A percentile compares a stretch with the other conserved stretches of the same genome.
These are phyloP conservation scores for Fraxinus latifolia DNA, from an alignment of 305 asterid species.

Conservation along the genomic window DNA sequence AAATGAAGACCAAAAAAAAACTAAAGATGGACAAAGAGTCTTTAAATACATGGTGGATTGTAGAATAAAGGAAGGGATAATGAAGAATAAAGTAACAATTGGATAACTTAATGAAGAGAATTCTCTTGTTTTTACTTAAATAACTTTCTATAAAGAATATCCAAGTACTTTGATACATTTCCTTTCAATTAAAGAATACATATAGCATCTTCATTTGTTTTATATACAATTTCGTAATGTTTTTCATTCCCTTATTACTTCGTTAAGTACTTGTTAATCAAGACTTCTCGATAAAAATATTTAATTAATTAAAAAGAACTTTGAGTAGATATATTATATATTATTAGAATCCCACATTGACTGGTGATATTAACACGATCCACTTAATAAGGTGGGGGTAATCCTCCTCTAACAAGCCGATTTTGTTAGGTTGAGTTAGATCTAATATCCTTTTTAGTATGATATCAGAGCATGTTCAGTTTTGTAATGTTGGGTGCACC, in stretches of 20 bases:
- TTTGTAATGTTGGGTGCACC: no score
- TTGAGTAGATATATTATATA: not conserved
- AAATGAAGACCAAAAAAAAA: conserved; percentile 28
- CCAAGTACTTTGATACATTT: conserved; percentile 10
- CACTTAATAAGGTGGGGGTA: no score
- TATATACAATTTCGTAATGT: conserved; percentile 1
- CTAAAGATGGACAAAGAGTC: conserved; percentile 28
- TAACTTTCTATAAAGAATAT: conserved; percentile 33
- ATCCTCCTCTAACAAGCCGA: no score
- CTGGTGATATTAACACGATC: no score
- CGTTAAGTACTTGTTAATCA: not conserved
- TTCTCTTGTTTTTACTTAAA: conserved; percentile 13
- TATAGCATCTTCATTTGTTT: conserved; percentile 29
- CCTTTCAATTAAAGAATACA: conserved; percentile 4
- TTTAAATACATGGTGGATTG: conserved; percentile 22
- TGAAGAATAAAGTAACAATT: conserved; percentile 29
- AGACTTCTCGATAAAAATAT: not conserved
- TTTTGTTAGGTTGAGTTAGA: no score
- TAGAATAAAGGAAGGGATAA: conserved; percentile 39
- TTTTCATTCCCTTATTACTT: not conserved
- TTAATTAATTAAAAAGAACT: not conserved
- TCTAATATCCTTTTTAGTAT: no score
- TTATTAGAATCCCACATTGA: no score
- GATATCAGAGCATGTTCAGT: no score
- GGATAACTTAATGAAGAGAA: conserved; percentile 19